phyloP scores from a whole-genome alignment of 2,329 filamentous ascomycete genomes.

The Colletotrichum tropicicola region DNA sequence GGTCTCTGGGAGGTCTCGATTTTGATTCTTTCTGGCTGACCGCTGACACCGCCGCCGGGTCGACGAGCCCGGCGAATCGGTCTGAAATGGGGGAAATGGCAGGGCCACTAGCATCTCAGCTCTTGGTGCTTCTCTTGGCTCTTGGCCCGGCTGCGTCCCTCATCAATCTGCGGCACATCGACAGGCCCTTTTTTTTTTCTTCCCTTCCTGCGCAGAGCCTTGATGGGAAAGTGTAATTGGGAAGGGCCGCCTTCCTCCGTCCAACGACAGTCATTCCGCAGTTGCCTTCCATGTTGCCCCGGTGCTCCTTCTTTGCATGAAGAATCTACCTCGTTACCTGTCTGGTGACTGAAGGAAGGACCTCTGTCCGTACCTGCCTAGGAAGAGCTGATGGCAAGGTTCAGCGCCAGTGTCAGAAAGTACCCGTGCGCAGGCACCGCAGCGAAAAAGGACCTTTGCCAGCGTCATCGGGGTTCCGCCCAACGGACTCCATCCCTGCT shows the following conservation, averaged over 20 bases:
- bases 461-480: slow-evolving; percentile 11
- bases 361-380: too few species aligned
- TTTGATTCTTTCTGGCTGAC: slow-evolving; percentile 4
- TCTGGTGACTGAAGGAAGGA: too few species aligned
- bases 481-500: slow-evolving; percentile 9
- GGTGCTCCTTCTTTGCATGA: too few species aligned
- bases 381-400: slow-evolving; percentile 12
- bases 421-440: slow-evolving; percentile 25
- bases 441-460: neutral
- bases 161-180: slow-evolving; percentile 2
- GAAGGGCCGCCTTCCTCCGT: too few species aligned
- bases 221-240: too few species aligned
- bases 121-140: slow-evolving; percentile 3
- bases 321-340: too few species aligned
- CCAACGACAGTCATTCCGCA: too few species aligned
- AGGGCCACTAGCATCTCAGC: slow-evolving; percentile 7
- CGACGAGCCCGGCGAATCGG: neutral
- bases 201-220: too few species aligned
- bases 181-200: neutral
- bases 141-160: slow-evolving; percentile 11
- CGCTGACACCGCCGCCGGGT: neutral
- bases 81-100: neutral
- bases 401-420: slow-evolving; percentile 27
- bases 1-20: too few species aligned
- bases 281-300: too few species aligned